Evolutionary conservation across 495 filamentous ascomycete genomes (phyloP).

Genomic region (Xylaria bambusicola): DNA sequence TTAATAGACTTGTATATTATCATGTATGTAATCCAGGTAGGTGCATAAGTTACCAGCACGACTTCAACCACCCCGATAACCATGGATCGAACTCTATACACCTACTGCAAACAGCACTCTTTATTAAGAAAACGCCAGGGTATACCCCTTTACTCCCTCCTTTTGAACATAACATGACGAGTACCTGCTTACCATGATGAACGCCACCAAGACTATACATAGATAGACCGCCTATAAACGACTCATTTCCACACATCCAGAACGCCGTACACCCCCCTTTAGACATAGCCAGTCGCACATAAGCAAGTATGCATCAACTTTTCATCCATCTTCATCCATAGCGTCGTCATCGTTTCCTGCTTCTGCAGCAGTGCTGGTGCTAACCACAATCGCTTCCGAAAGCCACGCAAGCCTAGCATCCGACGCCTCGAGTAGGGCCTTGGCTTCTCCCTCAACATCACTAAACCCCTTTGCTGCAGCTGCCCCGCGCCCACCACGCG

Average conservation of each 20-base stretch:
- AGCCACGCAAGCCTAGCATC: conserved; percentile 41
- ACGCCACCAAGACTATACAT: no score
- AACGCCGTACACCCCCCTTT: no score
- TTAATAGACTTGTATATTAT: conserved; percentile 5
- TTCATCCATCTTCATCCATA: conserved; percentile 29
- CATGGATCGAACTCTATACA: no score
- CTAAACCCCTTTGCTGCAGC: conserved; percentile 30
- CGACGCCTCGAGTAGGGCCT: conserved; percentile 38
- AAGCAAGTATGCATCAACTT: no score
- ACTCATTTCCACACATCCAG: no score
- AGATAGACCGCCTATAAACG: no score
- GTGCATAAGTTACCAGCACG: no score
- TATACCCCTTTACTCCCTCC: conserved; percentile 5
- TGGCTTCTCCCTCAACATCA: conserved; percentile 36
- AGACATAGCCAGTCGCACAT: no score
- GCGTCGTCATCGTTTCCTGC: conserved; percentile 28
- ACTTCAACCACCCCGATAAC: background rate
- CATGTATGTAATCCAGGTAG: background rate
- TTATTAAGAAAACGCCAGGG: conserved; percentile 17
- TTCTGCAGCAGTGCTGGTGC: conserved; percentile 22
- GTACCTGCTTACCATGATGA: background rate
- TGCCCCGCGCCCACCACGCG: conserved; percentile 40
- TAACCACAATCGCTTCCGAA: conserved; percentile 32
- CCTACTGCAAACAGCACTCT: no score
- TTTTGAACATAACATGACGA: no score